phyloP scores from a whole-genome alignment of 768 basidiomycete species.

The Coprinopsis sp. region DNA sequence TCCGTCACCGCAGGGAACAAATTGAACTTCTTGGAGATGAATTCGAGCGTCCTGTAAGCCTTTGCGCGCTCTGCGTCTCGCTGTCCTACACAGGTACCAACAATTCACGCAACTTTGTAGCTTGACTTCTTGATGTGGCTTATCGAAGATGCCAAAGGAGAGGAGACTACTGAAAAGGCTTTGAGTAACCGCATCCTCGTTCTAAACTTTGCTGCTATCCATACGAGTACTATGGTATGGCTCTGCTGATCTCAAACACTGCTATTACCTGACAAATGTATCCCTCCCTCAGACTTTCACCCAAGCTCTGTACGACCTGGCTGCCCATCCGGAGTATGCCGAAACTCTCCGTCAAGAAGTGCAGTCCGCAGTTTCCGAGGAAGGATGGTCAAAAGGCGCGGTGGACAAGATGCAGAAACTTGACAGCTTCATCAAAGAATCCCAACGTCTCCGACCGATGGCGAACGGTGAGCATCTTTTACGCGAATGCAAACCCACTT shows the following conservation, averaged over 20 bases:
- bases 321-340: constrained; percentile 27
- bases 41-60: constrained; percentile 12
- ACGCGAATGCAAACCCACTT: not conserved
- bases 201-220: constrained; percentile 37
- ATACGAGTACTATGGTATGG: constrained; percentile 35
- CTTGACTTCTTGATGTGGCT: constrained; percentile 15
- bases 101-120: not conserved
- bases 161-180: constrained; percentile 8
- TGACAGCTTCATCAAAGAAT: constrained; percentile 16
- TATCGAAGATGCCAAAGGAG: constrained; percentile 11
- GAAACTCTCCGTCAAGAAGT: constrained; percentile 40
- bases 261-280: not conserved
- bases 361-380: constrained; percentile 27
- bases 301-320: constrained; percentile 34
- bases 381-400: constrained; percentile 27
- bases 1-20: constrained; percentile 11
- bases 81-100: not conserved
- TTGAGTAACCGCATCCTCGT: constrained; percentile 28
- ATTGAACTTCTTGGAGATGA: constrained; percentile 10
- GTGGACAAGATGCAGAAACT: constrained; percentile 10
- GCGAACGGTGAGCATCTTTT: constrained; percentile 4
- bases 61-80: not conserved
- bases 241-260: not conserved
- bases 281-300: constrained; percentile 28
- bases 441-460: constrained; percentile 10